A percentile compares a stretch with the other conserved stretches of the same genome.
These are phyloP conservation scores for Solanum piurae DNA, from an alignment of 257 asterid species.

Conservation along the genomic window DNA sequence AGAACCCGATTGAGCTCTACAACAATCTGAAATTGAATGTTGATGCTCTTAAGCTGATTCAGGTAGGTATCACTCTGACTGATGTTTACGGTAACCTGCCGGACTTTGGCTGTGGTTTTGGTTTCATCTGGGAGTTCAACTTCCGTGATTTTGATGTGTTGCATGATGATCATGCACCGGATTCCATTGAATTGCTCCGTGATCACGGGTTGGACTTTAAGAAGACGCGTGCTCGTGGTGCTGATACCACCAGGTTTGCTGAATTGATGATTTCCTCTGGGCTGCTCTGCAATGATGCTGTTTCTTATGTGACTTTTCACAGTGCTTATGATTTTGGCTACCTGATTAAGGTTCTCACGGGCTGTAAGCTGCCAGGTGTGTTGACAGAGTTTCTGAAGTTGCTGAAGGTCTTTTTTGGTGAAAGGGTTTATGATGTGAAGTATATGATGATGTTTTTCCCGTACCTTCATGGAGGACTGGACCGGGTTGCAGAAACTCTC, in stretches of 20 bases:
- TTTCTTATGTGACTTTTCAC: conserved; percentile 57
- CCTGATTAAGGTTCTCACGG: conserved; percentile 53
- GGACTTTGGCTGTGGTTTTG: conserved; percentile 22
- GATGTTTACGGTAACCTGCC: conserved; percentile 59
- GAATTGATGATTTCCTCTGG: conserved; percentile 69
- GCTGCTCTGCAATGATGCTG: conserved; percentile 41
- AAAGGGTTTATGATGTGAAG: conserved; percentile 64
- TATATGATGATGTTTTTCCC: conserved; percentile 54
- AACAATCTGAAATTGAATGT: conserved; percentile 51
- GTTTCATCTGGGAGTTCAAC: conserved; percentile 71
- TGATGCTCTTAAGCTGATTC: conserved; percentile 63
- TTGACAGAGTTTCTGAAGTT: conserved; percentile 38
- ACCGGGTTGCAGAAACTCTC: conserved; percentile 50
- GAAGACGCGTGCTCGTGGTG: conserved; percentile 26
- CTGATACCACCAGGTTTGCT: conserved; percentile 37
- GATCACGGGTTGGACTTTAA: conserved; percentile 56
- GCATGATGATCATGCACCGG: conserved; percentile 41
- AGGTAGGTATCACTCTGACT: conserved; percentile 69
- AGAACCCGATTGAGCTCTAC: conserved; percentile 43
- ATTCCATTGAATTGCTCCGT: conserved; percentile 52
- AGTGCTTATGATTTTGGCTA: conserved; percentile 75
- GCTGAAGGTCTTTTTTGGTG: conserved; percentile 50
- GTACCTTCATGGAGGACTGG: conserved; percentile 68
- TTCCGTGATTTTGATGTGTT: conserved; percentile 52
- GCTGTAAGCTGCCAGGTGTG: conserved; percentile 36